These are phyloP conservation scores for Aegle marmelos DNA, from an alignment of 345 rosid species.

Conservation along the genomic window DNA sequence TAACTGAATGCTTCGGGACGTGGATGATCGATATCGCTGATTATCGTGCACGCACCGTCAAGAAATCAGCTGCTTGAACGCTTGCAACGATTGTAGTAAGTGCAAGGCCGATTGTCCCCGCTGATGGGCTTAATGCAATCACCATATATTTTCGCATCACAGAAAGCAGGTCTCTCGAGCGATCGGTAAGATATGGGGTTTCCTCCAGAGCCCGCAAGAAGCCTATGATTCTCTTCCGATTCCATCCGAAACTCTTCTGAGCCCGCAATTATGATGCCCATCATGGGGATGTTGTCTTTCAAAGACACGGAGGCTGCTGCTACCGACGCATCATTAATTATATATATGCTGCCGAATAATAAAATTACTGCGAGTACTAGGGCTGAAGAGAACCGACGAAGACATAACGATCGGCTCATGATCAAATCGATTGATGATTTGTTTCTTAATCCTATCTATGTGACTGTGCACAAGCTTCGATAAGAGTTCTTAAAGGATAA, in stretches of 20 bases:
- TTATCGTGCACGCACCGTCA: background rate
- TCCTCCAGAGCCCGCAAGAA: background rate
- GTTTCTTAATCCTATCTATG: too few relatives aligned
- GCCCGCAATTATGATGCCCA: background rate
- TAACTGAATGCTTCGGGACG: background rate
- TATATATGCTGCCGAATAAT: too few relatives aligned
- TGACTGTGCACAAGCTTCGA: too few relatives aligned
- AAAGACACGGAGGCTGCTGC: background rate
- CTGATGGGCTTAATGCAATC: background rate
- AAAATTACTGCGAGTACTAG: too few relatives aligned
- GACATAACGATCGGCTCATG: too few relatives aligned
- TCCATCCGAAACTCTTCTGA: background rate
- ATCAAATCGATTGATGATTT: too few relatives aligned
- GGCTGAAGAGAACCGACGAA: too few relatives aligned
- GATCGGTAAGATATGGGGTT: accelerated
- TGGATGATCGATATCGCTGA: background rate
- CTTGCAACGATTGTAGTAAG: background rate
- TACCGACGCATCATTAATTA: too few relatives aligned
- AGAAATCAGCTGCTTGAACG: background rate
- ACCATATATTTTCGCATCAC: background rate
- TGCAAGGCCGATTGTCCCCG: constrained; percentile 1
- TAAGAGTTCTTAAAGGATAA: too few relatives aligned
- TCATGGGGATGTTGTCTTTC: background rate
- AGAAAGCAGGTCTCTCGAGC: background rate
- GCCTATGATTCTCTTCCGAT: background rate